phyloP scores from a whole-genome alignment of 2,329 filamentous ascomycete genomes.

The Exophiala sp. region DNA sequence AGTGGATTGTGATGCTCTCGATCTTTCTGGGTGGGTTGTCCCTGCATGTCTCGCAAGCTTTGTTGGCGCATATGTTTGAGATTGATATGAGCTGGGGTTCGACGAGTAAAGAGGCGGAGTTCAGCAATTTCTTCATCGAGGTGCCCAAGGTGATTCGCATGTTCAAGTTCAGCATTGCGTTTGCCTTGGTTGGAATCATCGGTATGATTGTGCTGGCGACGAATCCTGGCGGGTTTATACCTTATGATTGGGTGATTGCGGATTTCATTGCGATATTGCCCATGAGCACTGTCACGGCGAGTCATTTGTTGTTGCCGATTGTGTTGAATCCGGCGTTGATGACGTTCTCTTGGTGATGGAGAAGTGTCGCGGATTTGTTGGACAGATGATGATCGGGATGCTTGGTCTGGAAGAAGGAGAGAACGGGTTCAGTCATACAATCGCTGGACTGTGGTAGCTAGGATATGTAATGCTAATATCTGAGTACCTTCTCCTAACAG shows the following conservation, averaged over 20 bases:
- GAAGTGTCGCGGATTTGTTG: not conserved
- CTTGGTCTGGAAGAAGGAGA: no score
- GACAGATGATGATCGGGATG: no score
- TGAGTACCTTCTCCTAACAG: no score
- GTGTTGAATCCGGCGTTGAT: slow-evolving; percentile 32
- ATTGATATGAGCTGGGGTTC: slow-evolving; percentile 80
- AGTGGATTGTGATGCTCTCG: slow-evolving; percentile 61
- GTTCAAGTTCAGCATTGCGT: slow-evolving; percentile 61
- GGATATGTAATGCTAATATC: no score
- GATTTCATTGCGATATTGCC: slow-evolving; percentile 60
- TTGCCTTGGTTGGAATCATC: slow-evolving; percentile 44
- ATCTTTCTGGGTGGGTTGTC: slow-evolving; percentile 81
- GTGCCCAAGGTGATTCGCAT: slow-evolving; percentile 72
- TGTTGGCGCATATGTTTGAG: slow-evolving; percentile 79
- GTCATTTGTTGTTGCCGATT: slow-evolving; percentile 30
- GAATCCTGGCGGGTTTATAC: slow-evolving; percentile 34
- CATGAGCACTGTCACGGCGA: slow-evolving; percentile 48
- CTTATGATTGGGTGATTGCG: slow-evolving; percentile 55
- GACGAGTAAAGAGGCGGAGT: slow-evolving; percentile 68
- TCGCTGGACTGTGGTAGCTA: not conserved
- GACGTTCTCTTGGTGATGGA: slow-evolving; percentile 24
- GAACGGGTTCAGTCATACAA: no score
- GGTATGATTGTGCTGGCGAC: slow-evolving; percentile 51
- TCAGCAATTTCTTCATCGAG: slow-evolving; percentile 81
- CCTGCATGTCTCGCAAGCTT: slow-evolving; percentile 74